phyloP scores from a whole-genome alignment of 129 eudicot species.

The Flaveria ramosissima region DNA sequence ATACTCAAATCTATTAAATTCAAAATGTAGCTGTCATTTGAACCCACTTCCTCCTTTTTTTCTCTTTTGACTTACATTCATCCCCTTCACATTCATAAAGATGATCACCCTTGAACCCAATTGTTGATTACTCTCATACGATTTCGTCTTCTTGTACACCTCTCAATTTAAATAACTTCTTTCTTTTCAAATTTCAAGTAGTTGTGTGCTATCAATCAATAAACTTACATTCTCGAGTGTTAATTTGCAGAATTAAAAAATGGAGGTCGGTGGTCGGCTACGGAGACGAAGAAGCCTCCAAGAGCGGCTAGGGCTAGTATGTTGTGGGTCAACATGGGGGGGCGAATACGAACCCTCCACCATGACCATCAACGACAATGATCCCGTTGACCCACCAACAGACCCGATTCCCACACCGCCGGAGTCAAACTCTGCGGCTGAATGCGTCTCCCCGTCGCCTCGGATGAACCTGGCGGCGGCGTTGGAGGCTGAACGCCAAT shows the following conservation, averaged over 20 bases:
- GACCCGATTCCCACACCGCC: constrained; percentile 29
- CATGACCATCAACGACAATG: no score
- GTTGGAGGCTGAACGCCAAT: constrained; percentile 73
- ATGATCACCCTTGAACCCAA: not conserved
- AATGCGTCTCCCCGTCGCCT: constrained; percentile 35
- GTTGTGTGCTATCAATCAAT: no score
- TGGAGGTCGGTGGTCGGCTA: constrained; percentile 56
- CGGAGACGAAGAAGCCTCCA: constrained; percentile 48
- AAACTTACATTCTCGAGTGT: no score
- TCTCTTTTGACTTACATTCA: not conserved
- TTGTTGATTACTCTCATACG: no score
- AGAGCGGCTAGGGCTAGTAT: constrained; percentile 68
- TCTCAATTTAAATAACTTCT: no score
- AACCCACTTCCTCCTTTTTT: constrained; percentile 23
- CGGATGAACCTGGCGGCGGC: constrained; percentile 87
- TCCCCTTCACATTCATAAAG: constrained; percentile 9
- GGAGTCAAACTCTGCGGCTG: constrained; percentile 31
- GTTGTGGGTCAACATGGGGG: constrained; percentile 81
- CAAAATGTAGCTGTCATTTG: constrained; percentile 47
- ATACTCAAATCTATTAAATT: not conserved
- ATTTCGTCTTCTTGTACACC: no score
- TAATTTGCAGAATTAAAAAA: constrained; percentile 15
- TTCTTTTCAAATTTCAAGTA: no score
- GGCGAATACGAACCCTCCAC: no score
- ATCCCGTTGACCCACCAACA: constrained; percentile 6